Evolutionary conservation across 306 rosid genomes (phyloP).

Genomic region (Pueraria montana): DNA sequence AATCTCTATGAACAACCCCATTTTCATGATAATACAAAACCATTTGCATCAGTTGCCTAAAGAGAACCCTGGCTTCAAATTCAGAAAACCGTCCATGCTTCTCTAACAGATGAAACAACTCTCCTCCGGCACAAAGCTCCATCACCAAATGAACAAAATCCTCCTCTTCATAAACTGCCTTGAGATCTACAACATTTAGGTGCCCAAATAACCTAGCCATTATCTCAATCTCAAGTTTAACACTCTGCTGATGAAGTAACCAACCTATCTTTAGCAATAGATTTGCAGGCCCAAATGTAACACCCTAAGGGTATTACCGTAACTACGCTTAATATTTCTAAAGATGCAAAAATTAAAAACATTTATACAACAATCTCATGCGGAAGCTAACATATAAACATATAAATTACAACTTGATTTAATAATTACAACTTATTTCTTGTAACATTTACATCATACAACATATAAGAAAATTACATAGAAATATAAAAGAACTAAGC

Average conservation of each 20-base stretch:
- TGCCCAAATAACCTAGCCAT: slow-evolving; percentile 90
- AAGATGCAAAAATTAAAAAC: too few relatives aligned
- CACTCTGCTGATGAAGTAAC: slow-evolving; percentile 73
- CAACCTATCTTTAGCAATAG: slow-evolving; percentile 82
- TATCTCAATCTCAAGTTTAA: slow-evolving; percentile 88
- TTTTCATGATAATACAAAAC: slow-evolving; percentile 86
- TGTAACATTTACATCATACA: too few relatives aligned
- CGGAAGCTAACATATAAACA: too few relatives aligned
- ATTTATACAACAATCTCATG: too few relatives aligned
- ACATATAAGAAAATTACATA: too few relatives aligned
- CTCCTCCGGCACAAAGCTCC: slow-evolving; percentile 98
- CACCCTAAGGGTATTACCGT: too few relatives aligned
- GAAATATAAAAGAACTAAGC: too few relatives aligned
- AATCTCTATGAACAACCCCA: slow-evolving; percentile 87
- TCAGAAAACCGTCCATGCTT: slow-evolving; percentile 77
- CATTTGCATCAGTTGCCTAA: slow-evolving; percentile 82
- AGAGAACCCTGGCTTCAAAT: slow-evolving; percentile 75
- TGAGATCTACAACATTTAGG: slow-evolving; percentile 87
- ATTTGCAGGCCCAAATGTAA: slow-evolving; percentile 88
- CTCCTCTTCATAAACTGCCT: slow-evolving; percentile 89
- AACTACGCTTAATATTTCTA: too few relatives aligned
- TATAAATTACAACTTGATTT: too few relatives aligned
- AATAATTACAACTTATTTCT: too few relatives aligned
- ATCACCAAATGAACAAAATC: slow-evolving; percentile 84
- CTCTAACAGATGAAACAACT: slow-evolving; percentile 81